Percentiles rank a stretch among this genome's conserved stretches.
Evolutionary conservation across 2,329 filamentous ascomycete genomes (phyloP).

Genomic region (Penicillium oxalicum): DNA sequence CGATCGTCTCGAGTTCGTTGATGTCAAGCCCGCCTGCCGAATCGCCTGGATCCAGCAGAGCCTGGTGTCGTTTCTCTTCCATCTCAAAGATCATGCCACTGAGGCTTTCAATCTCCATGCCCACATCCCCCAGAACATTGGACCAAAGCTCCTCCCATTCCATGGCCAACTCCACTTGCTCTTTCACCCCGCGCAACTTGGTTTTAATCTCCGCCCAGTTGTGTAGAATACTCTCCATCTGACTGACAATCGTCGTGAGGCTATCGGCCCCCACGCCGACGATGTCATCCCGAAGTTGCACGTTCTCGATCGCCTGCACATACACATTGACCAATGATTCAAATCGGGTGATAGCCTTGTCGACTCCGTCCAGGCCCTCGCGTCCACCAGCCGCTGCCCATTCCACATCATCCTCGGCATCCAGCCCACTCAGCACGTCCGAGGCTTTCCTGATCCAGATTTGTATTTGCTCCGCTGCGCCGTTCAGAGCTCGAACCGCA

Average conservation of each 20-base stretch:
- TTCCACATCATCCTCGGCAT: slow-evolving; percentile 94
- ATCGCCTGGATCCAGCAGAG: slow-evolving; percentile 57
- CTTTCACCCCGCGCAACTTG: slow-evolving; percentile 72
- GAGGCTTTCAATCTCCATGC: slow-evolving; percentile 76
- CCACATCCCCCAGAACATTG: slow-evolving; percentile 85
- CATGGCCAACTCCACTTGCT: slow-evolving; percentile 93
- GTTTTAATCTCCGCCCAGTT: slow-evolving; percentile 80
- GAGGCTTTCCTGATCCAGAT: slow-evolving; percentile 91
- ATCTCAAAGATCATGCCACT: slow-evolving; percentile 87
- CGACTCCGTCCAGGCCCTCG: slow-evolving; percentile 50
- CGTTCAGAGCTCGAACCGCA: slow-evolving; percentile 76
- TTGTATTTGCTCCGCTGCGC: slow-evolving; percentile 84
- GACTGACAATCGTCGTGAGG: slow-evolving; percentile 67
- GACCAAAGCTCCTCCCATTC: slow-evolving; percentile 99
- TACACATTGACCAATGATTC: slow-evolving; percentile 88
- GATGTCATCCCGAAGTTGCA: slow-evolving; percentile 76
- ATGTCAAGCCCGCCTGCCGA: slow-evolving; percentile 60
- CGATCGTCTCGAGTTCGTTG: slow-evolving; percentile 84
- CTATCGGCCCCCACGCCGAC: slow-evolving; percentile 62
- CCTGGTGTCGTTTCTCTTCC: slow-evolving; percentile 89
- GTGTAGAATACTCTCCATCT: slow-evolving; percentile 81
- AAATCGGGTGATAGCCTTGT: slow-evolving; percentile 71
- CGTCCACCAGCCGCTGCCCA: slow-evolving; percentile 84
- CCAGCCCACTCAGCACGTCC: slow-evolving; percentile 79
- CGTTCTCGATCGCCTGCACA: slow-evolving; percentile 83